phyloP scores from a whole-genome alignment of 176 grass and related monocot species.

The Puya raimondii region DNA sequence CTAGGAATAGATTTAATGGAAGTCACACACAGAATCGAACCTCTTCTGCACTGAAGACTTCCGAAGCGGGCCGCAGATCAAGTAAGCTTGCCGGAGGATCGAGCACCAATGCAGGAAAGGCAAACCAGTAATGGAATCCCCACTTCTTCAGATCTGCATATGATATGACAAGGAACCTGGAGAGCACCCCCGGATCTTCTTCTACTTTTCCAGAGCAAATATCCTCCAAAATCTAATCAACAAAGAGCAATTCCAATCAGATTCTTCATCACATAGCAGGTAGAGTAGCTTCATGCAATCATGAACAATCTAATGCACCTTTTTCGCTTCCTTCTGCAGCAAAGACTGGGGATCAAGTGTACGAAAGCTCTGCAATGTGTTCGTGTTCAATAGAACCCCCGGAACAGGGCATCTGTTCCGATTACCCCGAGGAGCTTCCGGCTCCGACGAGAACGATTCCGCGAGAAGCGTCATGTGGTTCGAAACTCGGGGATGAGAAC shows the following conservation, averaged over 20 bases:
- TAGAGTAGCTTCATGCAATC: background rate
- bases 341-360: conserved; percentile 40
- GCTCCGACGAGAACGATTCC: conserved; percentile 40
- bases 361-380: conserved; percentile 59
- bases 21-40: conserved; percentile 23
- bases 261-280: background rate
- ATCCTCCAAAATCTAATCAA: conserved; percentile 59
- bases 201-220: conserved; percentile 65
- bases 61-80: conserved; percentile 29
- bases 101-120: conserved; percentile 73
- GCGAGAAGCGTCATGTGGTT: conserved; percentile 30
- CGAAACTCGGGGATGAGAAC: conserved; percentile 19
- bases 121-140: conserved; percentile 61
- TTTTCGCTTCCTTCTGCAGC: conserved; percentile 54
- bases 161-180: conserved; percentile 80
- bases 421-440: conserved; percentile 13
- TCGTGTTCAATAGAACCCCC: conserved; percentile 81
- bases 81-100: conserved; percentile 55
- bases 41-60: conserved; percentile 51
- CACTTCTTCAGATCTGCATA: conserved; percentile 97
- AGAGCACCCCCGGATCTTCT: conserved; percentile 49
- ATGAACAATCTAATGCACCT: conserved; percentile 31
- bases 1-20: background rate
- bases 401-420: conserved; percentile 61
- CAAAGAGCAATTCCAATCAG: background rate